Evolutionary conservation across 495 filamentous ascomycete genomes (phyloP), one percentile per base, ranked within the genome.

Genomic region (Penicillium parvum): DNA sequence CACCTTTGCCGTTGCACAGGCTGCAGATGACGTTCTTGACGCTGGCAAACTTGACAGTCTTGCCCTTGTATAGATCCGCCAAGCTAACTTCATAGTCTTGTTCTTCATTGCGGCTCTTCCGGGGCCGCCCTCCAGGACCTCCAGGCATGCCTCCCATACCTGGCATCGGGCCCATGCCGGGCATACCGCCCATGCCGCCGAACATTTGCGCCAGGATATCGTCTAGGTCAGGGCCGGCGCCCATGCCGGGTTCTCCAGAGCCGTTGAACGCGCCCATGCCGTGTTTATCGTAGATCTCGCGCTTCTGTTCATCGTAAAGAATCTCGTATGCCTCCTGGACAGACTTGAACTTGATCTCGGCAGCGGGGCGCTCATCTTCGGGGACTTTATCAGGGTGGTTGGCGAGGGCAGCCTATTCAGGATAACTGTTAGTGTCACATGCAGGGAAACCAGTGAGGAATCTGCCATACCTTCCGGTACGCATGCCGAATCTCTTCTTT

Each of bases 31-130:
- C 76, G 49, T 95, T 91, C 73, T 96, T 95, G 52, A 84, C 90
- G 61, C 85, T 90, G 17, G 86, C 79, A 64, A 98, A 94, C 65
- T 91, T 91, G 50, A 92, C 90, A 1, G 92, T 96, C 77, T 97
- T 96, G 49, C 92, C 92, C 74, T 95, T 96, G 70, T 96, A 98
- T 17, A 97, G 74, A 54, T 97, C 91, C 59, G 96, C 92, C 42
- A 98, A 66, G 9, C 78, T 86, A 43, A 96, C 85, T 57, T 88
- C 82, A 57, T 97, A 98, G 43, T 85, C 76, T 52, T 95, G 88
- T 57, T 95, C 84, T 59, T 95, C 91, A 51, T 88, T 81, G 37
- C 75, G 78, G 17, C 92, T 91, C 53, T 75, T 84, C 37, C 82
- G 72, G 14, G 85, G 84, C 43, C 77, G 74, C 43, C 69, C 70